Evolutionary conservation across 495 filamentous ascomycete genomes (phyloP).

Genomic region (Astrothelium macrocarpum): DNA sequence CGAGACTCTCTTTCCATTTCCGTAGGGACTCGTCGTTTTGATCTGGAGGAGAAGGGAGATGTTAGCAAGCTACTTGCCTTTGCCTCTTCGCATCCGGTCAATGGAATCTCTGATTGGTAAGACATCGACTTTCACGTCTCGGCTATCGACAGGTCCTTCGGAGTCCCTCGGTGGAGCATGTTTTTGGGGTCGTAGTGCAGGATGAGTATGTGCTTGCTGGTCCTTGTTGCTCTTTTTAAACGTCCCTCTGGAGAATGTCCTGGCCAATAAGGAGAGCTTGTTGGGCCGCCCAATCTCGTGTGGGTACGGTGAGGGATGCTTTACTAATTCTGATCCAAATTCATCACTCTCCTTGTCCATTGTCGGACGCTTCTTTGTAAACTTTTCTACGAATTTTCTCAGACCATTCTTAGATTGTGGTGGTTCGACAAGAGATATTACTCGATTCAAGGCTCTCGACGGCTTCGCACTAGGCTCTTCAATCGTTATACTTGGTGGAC

Average conservation of each 20-base stretch:
- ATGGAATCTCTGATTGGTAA: background rate
- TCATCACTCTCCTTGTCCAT: background rate
- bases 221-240: background rate
- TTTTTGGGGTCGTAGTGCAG: background rate
- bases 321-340: background rate
- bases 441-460: background rate
- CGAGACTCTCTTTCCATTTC: constrained; percentile 93
- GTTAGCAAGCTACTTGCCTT: background rate
- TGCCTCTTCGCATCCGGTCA: background rate
- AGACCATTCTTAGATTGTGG: background rate
- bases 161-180: background rate
- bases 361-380: background rate
- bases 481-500: background rate
- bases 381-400: background rate
- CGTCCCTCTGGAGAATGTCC: background rate
- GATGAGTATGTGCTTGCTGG: background rate
- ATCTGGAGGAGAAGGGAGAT: constrained; percentile 31
- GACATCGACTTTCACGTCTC: background rate
- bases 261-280: background rate
- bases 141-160: background rate
- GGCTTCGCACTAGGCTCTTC: background rate
- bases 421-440: background rate
- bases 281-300: background rate
- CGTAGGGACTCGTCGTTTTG: constrained; percentile 82
- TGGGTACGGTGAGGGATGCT: background rate